These are phyloP conservation scores for Termitomyces sp. DNA, from an alignment of 768 basidiomycete species.

Conservation along the genomic window DNA sequence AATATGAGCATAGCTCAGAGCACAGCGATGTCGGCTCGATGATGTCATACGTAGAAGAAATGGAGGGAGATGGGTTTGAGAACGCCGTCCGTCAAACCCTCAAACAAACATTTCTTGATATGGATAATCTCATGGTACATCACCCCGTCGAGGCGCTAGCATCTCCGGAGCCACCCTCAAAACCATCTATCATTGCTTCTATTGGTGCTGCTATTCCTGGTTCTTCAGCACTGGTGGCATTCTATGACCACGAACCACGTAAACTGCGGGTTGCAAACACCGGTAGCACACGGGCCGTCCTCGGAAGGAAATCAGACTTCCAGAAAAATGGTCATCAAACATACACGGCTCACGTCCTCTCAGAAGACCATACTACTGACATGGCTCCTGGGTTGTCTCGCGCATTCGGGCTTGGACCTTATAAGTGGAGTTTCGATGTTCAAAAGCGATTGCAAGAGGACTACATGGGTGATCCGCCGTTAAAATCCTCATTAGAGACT, in stretches of 20 bases:
- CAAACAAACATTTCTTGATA: conserved; percentile 2
- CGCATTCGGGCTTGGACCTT: conserved; percentile 3
- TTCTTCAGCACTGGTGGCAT: conserved; percentile 2
- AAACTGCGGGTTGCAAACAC: conserved; percentile 3
- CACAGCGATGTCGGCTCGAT: conserved; percentile 11
- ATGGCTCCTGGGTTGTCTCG: conserved; percentile 1
- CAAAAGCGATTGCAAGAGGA: conserved; percentile 2
- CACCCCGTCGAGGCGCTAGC: neutral
- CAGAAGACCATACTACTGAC: neutral
- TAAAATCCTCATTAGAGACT: neutral
- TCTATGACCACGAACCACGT: conserved; percentile 4
- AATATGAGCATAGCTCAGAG: conserved; percentile 10
- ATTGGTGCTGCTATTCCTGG: neutral
- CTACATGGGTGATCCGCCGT: conserved; percentile 1
- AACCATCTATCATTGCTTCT: neutral
- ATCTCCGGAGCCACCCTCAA: neutral
- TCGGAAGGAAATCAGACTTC: neutral
- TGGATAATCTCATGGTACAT: neutral
- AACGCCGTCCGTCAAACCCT: neutral
- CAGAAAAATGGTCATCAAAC: neutral
- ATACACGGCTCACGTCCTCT: conserved; percentile 1
- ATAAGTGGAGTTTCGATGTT: conserved; percentile 3
- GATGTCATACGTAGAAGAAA: neutral
- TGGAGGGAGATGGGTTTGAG: neutral
- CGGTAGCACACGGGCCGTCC: conserved; percentile 1